phyloP scores from a whole-genome alignment of 768 basidiomycete species.

The Kwoniella dejecticola region DNA sequence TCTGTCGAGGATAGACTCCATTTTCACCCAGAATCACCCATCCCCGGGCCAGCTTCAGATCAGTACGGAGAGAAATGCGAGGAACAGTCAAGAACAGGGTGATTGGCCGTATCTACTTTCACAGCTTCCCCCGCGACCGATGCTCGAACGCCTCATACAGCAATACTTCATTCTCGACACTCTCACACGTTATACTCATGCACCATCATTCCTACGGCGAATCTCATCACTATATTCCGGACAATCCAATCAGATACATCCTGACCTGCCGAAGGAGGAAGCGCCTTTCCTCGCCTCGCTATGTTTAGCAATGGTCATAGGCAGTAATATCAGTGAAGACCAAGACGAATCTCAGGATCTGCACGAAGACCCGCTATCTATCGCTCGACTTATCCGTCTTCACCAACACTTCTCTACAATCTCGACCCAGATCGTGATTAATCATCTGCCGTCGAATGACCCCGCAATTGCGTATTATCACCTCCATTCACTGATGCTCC shows the following conservation, averaged over 20 bases:
- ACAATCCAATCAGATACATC: neutral
- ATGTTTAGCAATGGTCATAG: constrained; percentile 9
- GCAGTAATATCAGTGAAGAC: neutral
- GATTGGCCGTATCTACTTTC: constrained; percentile 3
- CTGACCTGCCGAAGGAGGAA: neutral
- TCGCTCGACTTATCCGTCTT: neutral
- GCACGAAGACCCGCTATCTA: too few relatives aligned
- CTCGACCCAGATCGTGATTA: neutral
- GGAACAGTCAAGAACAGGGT: neutral
- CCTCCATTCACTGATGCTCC: constrained; percentile 5
- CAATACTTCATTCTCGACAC: constrained; percentile 5
- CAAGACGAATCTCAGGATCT: neutral
- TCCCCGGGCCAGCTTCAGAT: neutral
- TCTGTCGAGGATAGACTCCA: neutral
- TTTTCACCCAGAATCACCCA: neutral
- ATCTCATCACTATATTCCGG: neutral
- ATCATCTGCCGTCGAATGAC: neutral
- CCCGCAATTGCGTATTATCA: constrained; percentile 15
- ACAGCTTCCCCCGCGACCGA: neutral
- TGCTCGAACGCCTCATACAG: neutral
- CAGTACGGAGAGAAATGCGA: neutral
- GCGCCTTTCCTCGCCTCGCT: constrained; percentile 13
- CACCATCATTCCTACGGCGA: constrained; percentile 1
- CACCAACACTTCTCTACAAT: constrained; percentile 1
- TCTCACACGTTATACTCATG: constrained; percentile 5